These are phyloP conservation scores for Carpinus viminea DNA, from an alignment of 306 rosid species.

Conservation along the genomic window DNA sequence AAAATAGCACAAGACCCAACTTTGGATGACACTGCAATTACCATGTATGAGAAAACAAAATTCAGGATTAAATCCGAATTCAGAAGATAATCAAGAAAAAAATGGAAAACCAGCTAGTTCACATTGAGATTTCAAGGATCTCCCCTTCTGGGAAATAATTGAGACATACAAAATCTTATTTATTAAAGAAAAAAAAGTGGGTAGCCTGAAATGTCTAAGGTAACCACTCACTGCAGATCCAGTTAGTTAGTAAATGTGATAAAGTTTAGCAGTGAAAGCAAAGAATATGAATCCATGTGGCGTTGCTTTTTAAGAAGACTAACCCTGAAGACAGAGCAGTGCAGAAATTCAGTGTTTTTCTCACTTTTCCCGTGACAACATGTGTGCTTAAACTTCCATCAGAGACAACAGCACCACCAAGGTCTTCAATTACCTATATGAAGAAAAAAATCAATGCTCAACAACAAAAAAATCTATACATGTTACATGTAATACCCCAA, in stretches of 20 bases:
- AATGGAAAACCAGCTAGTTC: neutral
- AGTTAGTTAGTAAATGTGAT: slow-evolving; percentile 4
- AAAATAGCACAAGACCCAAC: neutral
- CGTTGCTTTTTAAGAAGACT: slow-evolving; percentile 39
- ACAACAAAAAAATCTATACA: neutral
- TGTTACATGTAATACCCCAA: neutral
- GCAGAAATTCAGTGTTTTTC: slow-evolving; percentile 88
- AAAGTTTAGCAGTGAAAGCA: slow-evolving; percentile 13
- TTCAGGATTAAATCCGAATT: neutral
- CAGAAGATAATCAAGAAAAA: neutral
- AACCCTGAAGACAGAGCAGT: slow-evolving; percentile 89
- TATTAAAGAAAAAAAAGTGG: neutral
- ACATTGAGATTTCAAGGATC: neutral
- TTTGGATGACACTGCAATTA: neutral
- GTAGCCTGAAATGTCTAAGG: neutral
- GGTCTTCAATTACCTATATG: slow-evolving; percentile 70
- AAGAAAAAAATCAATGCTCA: slow-evolving; percentile 9
- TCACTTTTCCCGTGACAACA: slow-evolving; percentile 82
- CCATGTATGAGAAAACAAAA: neutral
- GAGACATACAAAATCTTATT: neutral
- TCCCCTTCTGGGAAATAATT: neutral
- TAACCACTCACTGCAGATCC: slow-evolving; percentile 11
- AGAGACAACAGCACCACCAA: slow-evolving; percentile 65
- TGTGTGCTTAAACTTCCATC: slow-evolving; percentile 77
- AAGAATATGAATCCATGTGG: slow-evolving; percentile 24